Conservation (phyloP, 805 yeast species). For the Babjeviella inositovora region DNA sequence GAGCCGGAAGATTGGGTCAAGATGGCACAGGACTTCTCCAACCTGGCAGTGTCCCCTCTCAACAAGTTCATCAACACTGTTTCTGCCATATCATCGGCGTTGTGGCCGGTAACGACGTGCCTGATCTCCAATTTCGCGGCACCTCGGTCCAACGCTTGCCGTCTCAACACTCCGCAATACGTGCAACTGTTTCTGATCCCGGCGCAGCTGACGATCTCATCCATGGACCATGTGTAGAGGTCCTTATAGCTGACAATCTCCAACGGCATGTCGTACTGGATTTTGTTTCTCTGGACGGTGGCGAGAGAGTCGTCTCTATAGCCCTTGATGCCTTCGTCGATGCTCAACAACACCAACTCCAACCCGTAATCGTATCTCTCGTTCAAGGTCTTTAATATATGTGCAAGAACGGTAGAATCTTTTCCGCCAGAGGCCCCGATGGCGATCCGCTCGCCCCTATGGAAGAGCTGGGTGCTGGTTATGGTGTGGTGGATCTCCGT, state of each 20-base stretch:
- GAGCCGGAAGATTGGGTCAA: constrained; percentile 74
- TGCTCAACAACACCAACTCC: constrained; percentile 66
- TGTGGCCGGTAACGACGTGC: constrained; percentile 96
- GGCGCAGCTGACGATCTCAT: constrained; percentile 87
- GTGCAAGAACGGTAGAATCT: constrained; percentile 91
- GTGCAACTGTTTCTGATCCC: constrained; percentile 93
- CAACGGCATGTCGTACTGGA: constrained; percentile 67
- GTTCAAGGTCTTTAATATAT: constrained; percentile 71
- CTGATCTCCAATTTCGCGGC: constrained; percentile 72
- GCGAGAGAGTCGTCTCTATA: constrained; percentile 95
- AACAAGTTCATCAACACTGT: constrained; percentile 89
- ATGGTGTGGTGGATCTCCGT: constrained; percentile 92
- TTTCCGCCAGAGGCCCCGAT: constrained; percentile 99
- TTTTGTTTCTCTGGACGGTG: constrained; percentile 86
- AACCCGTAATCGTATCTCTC: constrained; percentile 82
- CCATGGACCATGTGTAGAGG: constrained; percentile 96
- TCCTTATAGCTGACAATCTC: constrained; percentile 78
- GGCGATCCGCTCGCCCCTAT: constrained; percentile 77
- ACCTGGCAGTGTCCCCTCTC: constrained; percentile 90
- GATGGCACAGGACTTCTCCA: constrained; percentile 77
- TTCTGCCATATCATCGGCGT: constrained; percentile 99
- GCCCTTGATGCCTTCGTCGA: constrained; percentile 96
- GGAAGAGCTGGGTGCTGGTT: constrained; percentile 46
- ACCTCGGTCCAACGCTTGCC: constrained; percentile 95
- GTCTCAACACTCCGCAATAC: constrained; percentile 91